Evolutionary conservation across 306 rosid genomes (phyloP).

Genomic region (Mucuna pruriens): DNA sequence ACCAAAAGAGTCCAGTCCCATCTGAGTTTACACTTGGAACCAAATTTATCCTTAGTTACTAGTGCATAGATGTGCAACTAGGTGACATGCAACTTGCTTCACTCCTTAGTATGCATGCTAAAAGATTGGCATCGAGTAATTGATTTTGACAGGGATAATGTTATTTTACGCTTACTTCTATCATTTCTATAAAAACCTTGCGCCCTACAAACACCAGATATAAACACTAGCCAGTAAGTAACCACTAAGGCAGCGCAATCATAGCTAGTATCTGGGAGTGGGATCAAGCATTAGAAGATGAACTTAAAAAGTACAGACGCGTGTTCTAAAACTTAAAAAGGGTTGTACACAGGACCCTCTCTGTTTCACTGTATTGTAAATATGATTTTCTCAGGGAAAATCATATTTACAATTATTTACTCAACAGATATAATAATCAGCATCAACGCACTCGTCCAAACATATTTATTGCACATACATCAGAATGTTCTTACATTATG

Average conservation of each 20-base stretch:
- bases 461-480: neutral
- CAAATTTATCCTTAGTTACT: neutral
- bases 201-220: neutral
- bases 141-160: neutral
- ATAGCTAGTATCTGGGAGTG: neutral
- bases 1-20: neutral
- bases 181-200: neutral
- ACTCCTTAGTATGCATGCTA: neutral
- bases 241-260: neutral
- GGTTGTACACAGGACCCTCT: neutral
- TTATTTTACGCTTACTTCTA: neutral
- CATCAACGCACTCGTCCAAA: constrained; percentile 1
- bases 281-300: neutral
- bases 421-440: neutral
- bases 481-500: constrained; percentile 22
- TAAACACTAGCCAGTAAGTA: neutral
- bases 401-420: no score
- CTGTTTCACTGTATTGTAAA: neutral
- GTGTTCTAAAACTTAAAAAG: neutral
- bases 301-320: neutral
- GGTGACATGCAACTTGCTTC: neutral
- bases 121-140: neutral
- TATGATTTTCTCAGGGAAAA: no score
- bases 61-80: neutral
- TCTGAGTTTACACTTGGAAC: neutral